Evolutionary conservation across 2,329 filamentous ascomycete species (phyloP).

Genomic region (Aspergillus sp.): DNA sequence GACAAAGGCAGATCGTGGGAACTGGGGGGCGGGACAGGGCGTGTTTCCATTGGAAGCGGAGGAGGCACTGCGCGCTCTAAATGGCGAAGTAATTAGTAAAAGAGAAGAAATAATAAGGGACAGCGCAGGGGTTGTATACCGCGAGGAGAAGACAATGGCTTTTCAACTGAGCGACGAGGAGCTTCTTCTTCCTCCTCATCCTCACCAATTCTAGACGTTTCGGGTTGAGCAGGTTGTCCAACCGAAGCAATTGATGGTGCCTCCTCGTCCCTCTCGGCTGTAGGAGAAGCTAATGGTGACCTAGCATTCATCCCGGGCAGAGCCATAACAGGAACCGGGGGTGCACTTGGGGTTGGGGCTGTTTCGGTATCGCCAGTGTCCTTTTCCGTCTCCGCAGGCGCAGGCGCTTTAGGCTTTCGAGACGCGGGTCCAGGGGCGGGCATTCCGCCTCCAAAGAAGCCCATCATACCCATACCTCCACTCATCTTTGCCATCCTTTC

Average conservation of each 20-base stretch:
- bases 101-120: background rate
- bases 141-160: slow-evolving; percentile 47
- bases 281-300: slow-evolving; percentile 45
- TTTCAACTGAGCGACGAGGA: slow-evolving; percentile 41
- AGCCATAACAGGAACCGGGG: slow-evolving; percentile 56
- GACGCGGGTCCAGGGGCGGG: slow-evolving; percentile 40
- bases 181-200: slow-evolving; percentile 35
- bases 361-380: slow-evolving; percentile 33
- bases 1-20: slow-evolving; percentile 36
- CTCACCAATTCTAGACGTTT: slow-evolving; percentile 53
- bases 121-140: slow-evolving; percentile 44
- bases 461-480: slow-evolving; percentile 93
- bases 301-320: slow-evolving; percentile 69
- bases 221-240: slow-evolving; percentile 43
- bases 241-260: slow-evolving; percentile 43
- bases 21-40: slow-evolving; percentile 38
- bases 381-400: slow-evolving; percentile 38
- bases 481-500: slow-evolving; percentile 99
- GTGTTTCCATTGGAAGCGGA: slow-evolving; percentile 42
- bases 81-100: slow-evolving; percentile 3
- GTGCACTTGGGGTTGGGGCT: slow-evolving; percentile 33
- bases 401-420: slow-evolving; percentile 51
- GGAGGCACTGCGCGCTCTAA: slow-evolving; percentile 50
- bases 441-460: slow-evolving; percentile 78
- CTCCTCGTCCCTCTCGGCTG: slow-evolving; percentile 52